Evolutionary conservation across 768 basidiomycete genomes (phyloP).

Genomic region (Austroboletus eburneus): DNA sequence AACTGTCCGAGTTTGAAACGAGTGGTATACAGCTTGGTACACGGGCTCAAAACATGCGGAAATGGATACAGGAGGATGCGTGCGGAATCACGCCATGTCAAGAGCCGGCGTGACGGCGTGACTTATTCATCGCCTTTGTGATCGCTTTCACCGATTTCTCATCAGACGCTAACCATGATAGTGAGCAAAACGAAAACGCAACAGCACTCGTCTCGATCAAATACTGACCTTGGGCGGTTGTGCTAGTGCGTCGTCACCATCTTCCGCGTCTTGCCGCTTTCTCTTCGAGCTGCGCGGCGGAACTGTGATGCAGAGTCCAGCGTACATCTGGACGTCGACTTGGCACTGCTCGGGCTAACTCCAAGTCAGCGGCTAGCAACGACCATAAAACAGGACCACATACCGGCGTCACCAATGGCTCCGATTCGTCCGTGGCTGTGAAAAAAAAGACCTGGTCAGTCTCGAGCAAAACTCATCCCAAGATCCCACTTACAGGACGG

Average conservation of each 20-base stretch:
- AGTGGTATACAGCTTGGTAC: too few species aligned
- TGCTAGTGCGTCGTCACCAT: neutral
- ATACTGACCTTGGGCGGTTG: constrained; percentile 19
- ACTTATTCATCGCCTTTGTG: constrained; percentile 1
- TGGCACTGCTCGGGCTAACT: neutral
- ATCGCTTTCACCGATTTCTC: constrained; percentile 13
- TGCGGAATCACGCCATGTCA: too few species aligned
- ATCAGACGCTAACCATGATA: neutral
- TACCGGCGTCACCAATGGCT: constrained; percentile 16
- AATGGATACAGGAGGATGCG: too few species aligned
- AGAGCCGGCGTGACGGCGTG: too few species aligned
- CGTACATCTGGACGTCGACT: constrained; percentile 5
- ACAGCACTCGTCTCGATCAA: neutral
- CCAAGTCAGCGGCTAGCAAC: neutral
- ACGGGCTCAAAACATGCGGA: too few species aligned
- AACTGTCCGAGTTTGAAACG: too few species aligned
- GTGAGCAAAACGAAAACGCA: constrained; percentile 12
- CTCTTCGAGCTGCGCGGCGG: constrained; percentile 20
- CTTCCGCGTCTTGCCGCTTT: constrained; percentile 20
- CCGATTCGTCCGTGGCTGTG: constrained; percentile 10
- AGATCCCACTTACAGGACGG: too few species aligned
- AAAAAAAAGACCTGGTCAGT: neutral
- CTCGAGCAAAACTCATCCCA: too few species aligned
- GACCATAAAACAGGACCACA: constrained; percentile 1
- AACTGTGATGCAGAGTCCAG: constrained; percentile 25